These are phyloP conservation scores for Boletellus deceptivus DNA, from an alignment of 1,284 basidiomycete species.

Conservation along the genomic window DNA sequence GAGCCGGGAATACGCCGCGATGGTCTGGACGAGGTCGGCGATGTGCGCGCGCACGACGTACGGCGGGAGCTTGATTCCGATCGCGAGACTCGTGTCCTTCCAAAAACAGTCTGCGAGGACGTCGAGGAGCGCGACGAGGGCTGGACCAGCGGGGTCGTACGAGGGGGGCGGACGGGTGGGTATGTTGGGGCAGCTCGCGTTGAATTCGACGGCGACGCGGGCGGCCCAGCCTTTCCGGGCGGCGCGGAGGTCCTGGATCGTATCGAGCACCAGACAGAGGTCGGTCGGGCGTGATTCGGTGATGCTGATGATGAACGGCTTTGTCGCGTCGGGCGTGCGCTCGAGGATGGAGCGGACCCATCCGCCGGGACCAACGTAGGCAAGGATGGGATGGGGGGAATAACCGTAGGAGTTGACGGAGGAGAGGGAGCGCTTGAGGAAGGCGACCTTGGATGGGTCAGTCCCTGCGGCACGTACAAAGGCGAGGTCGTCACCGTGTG, in stretches of 20 bases:
- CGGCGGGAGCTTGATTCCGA: slow-evolving; percentile 81
- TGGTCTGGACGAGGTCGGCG: slow-evolving; percentile 48
- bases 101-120: slow-evolving; percentile 49
- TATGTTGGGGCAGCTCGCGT: slow-evolving; percentile 81
- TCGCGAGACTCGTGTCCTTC: slow-evolving; percentile 54
- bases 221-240: slow-evolving; percentile 31
- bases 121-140: slow-evolving; percentile 40
- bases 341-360: slow-evolving; percentile 59
- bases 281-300: slow-evolving; percentile 54
- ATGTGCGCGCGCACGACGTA: slow-evolving; percentile 68
- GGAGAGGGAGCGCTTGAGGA: slow-evolving; percentile 46
- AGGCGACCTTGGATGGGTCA: slow-evolving; percentile 52
- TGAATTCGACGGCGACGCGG: slow-evolving; percentile 68
- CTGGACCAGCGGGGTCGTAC: slow-evolving; percentile 45
- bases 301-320: slow-evolving; percentile 77
- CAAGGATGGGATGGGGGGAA: slow-evolving; percentile 65
- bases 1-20: slow-evolving; percentile 31
- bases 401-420: slow-evolving; percentile 81
- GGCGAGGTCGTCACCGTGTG: slow-evolving; percentile 50
- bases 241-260: slow-evolving; percentile 56
- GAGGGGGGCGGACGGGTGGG: slow-evolving; percentile 57
- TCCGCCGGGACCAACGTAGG: slow-evolving; percentile 47
- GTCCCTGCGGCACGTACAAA: neutral
- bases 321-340: slow-evolving; percentile 34
- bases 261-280: slow-evolving; percentile 52